Conservation (phyloP, 2,329 filamentous ascomycete genomes). For the Neurospora crassa region DNA sequence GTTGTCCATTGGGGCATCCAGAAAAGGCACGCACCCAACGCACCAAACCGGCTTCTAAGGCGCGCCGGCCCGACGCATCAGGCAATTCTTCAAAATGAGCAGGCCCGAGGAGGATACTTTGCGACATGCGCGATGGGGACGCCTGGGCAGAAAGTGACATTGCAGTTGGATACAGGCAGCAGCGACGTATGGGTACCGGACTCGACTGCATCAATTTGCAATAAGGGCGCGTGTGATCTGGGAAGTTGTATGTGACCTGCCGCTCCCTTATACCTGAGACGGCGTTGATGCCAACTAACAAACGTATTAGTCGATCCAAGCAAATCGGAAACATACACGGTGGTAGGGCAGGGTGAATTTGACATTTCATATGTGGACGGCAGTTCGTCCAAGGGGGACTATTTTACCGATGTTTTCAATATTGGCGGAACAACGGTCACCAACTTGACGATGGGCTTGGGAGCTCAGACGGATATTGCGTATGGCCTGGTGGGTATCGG, state of each 20-base stretch:
- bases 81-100: conserved; percentile 35
- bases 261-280: not conserved
- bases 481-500: conserved; percentile 53
- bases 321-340: conserved; percentile 36
- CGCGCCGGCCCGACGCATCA: conserved; percentile 30
- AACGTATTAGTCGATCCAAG: conserved; percentile 32
- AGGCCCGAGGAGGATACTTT: conserved; percentile 42
- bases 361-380: conserved; percentile 54
- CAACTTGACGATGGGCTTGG: conserved; percentile 51
- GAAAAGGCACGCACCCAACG: conserved; percentile 21
- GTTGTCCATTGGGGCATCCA: conserved; percentile 41
- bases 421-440: conserved; percentile 42
- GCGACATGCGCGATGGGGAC: conserved; percentile 47
- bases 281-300: conserved; percentile 6
- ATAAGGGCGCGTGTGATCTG: conserved; percentile 15
- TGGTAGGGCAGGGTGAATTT: conserved; percentile 36
- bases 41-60: conserved; percentile 22
- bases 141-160: conserved; percentile 43
- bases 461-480: conserved; percentile 40
- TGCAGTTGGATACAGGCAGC: conserved; percentile 57
- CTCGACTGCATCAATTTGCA: conserved; percentile 5
- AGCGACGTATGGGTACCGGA: conserved; percentile 54
- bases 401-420: conserved; percentile 46
- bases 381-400: conserved; percentile 46
- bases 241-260: conserved; percentile 17